Evolutionary conservation across 805 yeast genomes (phyloP).

Genomic region (Metschnikowia reukaufii): DNA sequence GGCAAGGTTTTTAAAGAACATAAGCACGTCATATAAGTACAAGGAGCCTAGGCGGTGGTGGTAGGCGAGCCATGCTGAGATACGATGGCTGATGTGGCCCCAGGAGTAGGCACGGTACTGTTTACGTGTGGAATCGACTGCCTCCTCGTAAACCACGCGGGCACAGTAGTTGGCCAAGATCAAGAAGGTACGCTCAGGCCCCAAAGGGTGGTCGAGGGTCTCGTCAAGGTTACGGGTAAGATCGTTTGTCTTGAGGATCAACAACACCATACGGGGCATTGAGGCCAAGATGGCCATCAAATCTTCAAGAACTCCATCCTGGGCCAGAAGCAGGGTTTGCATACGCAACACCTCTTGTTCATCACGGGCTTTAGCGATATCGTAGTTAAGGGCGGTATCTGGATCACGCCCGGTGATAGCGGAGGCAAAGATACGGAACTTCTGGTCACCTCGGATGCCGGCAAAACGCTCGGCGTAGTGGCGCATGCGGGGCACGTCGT

Average conservation of each 20-base stretch:
- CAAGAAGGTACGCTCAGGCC: constrained; percentile 82
- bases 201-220: constrained; percentile 73
- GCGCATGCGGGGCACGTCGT: constrained; percentile 64
- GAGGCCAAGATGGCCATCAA: constrained; percentile 75
- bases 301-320: constrained; percentile 64
- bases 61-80: constrained; percentile 35
- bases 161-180: constrained; percentile 93
- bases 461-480: constrained; percentile 77
- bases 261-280: constrained; percentile 81
- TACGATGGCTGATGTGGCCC: constrained; percentile 17
- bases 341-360: constrained; percentile 66
- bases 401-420: constrained; percentile 95
- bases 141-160: constrained; percentile 69
- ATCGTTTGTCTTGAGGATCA: constrained; percentile 92
- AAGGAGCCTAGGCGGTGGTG: constrained; percentile 33
- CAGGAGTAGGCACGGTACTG: constrained; percentile 22
- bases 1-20: constrained; percentile 21
- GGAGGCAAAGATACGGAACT: constrained; percentile 80
- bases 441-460: constrained; percentile 67
- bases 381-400: constrained; percentile 66
- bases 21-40: constrained; percentile 33
- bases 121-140: constrained; percentile 39
- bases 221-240: constrained; percentile 88
- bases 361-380: constrained; percentile 52
- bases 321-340: constrained; percentile 57